Percentiles rank a stretch among this genome's conserved stretches.
Conservation (phyloP, 441 rosid species). For the Arabidopsis hybrid region DNA sequence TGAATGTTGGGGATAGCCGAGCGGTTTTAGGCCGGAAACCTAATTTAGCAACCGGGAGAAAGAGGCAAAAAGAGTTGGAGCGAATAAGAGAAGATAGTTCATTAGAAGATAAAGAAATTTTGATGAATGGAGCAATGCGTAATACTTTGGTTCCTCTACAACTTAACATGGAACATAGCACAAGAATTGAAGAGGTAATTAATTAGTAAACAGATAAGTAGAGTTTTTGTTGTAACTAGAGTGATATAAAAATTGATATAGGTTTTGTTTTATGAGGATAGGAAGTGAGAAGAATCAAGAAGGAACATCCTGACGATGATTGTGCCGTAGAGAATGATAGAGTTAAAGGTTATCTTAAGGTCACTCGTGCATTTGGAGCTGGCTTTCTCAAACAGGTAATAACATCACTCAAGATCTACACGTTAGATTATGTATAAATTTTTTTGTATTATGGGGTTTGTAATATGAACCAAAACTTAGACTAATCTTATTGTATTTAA, state of each 20-base stretch:
- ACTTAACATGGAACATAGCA: conserved; percentile 73
- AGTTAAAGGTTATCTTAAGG: conserved; percentile 77
- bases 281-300: conserved; percentile 69
- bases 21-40: conserved; percentile 61
- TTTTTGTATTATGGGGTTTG: background rate
- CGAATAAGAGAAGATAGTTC: conserved; percentile 47
- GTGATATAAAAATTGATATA: background rate
- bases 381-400: conserved; percentile 79
- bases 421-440: background rate
- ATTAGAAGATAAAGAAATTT: conserved; percentile 19
- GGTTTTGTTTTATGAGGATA: conserved; percentile 33
- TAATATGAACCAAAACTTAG: background rate
- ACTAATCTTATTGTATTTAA: background rate
- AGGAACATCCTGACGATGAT: conserved; percentile 69
- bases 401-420: background rate
- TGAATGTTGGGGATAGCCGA: conserved; percentile 76
- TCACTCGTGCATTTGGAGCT: conserved; percentile 80
- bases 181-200: conserved; percentile 60
- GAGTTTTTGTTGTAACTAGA: background rate
- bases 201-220: background rate
- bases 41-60: conserved; percentile 19
- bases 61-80: conserved; percentile 45
- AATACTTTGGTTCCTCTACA: conserved; percentile 52
- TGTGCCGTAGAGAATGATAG: conserved; percentile 59
- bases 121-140: background rate